Percentiles rank a stretch among this genome's conserved stretches.
Conservation (phyloP, 2,329 filamentous ascomycete genomes). For the Rugonectria rugulosa region DNA sequence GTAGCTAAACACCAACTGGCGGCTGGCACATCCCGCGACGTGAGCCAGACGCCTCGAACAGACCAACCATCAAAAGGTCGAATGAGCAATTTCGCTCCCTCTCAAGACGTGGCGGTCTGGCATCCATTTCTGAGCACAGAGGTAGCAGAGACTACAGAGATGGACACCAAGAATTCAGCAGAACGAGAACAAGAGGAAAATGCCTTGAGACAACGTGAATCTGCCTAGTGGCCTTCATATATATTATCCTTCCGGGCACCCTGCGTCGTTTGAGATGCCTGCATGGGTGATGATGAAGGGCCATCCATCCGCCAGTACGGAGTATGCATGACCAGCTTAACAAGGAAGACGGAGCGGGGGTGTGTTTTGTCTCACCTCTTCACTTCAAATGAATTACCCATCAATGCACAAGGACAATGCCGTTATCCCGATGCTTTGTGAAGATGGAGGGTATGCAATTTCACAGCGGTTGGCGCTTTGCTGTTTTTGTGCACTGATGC, state of each 20-base stretch:
- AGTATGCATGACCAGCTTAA: too few relatives aligned
- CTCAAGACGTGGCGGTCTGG: not conserved
- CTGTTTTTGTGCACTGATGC: slow-evolving; percentile 17
- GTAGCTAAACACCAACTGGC: slow-evolving; percentile 9
- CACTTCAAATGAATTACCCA: slow-evolving; percentile 1
- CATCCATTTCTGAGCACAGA: slow-evolving; percentile 1
- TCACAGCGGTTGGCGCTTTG: slow-evolving; percentile 12
- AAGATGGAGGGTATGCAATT: slow-evolving; percentile 14
- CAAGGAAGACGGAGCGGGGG: slow-evolving; percentile 1
- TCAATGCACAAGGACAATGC: slow-evolving; percentile 13
- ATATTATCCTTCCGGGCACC: slow-evolving; percentile 14
- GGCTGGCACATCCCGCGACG: slow-evolving; percentile 14
- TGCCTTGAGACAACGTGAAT: slow-evolving; percentile 5
- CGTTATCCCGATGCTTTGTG: slow-evolving; percentile 3
- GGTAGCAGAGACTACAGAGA: not conserved
- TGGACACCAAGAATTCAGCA: slow-evolving; percentile 9
- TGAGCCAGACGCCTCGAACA: slow-evolving; percentile 4
- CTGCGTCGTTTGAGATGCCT: slow-evolving; percentile 12
- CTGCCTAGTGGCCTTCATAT: slow-evolving; percentile 23
- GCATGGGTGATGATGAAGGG: slow-evolving; percentile 16
- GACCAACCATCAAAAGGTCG: slow-evolving; percentile 6
- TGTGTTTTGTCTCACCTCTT: not conserved
- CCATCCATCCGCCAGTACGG: too few relatives aligned
- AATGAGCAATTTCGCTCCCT: slow-evolving; percentile 12
- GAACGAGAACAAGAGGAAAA: slow-evolving; percentile 1